These are phyloP conservation scores for Salvia splendens DNA, from an alignment of 257 asterid genomes.

Conservation along the genomic window DNA sequence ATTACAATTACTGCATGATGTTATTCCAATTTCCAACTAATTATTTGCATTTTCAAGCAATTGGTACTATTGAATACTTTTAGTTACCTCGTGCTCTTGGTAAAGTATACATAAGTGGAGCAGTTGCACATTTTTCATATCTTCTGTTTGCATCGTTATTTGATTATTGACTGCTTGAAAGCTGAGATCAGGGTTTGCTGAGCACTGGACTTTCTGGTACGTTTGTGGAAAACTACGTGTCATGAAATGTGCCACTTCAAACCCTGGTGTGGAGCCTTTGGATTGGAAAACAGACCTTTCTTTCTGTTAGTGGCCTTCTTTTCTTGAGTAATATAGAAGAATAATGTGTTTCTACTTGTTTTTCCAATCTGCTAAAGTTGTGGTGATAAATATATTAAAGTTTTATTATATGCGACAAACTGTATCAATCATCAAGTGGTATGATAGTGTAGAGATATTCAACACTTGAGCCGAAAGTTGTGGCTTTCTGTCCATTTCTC, in stretches of 20 bases:
- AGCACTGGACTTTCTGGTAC: slow-evolving; percentile 39
- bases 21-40: slow-evolving; percentile 12
- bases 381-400: slow-evolving; percentile 33
- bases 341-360: slow-evolving; percentile 29
- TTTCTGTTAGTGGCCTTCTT: slow-evolving; percentile 50
- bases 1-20: slow-evolving; percentile 24
- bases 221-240: slow-evolving; percentile 48
- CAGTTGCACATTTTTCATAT: slow-evolving; percentile 33
- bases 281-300: slow-evolving; percentile 43
- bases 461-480: slow-evolving; percentile 58
- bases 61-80: slow-evolving; percentile 4
- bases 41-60: slow-evolving; percentile 29
- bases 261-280: slow-evolving; percentile 35
- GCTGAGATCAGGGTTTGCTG: slow-evolving; percentile 26
- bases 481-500: slow-evolving; percentile 44
- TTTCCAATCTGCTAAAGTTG: slow-evolving; percentile 38
- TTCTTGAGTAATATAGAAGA: slow-evolving; percentile 45
- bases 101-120: slow-evolving; percentile 32
- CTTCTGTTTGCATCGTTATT: slow-evolving; percentile 38
- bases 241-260: slow-evolving; percentile 34
- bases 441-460: slow-evolving; percentile 46
- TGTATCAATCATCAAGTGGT: slow-evolving; percentile 45
- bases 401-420: slow-evolving; percentile 39
- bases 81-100: slow-evolving; percentile 34
- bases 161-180: slow-evolving; percentile 41